Evolutionary conservation across 2,329 filamentous ascomycete genomes (phyloP).

Genomic region (Tolypocladium pustulatum): DNA sequence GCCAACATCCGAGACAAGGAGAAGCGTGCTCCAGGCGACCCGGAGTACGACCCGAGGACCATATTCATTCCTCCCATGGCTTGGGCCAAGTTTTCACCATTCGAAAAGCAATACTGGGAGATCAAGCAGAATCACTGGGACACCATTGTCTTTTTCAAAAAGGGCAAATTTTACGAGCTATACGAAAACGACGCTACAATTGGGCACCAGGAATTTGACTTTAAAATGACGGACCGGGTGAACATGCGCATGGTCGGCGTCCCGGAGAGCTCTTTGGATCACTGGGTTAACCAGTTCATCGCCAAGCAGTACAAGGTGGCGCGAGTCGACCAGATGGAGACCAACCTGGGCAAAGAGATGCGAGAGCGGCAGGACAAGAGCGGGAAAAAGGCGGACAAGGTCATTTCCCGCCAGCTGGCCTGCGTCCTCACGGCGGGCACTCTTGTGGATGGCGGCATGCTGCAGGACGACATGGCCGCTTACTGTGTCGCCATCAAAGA

Average conservation of each 20-base stretch:
- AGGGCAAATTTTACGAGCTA: constrained; percentile 97
- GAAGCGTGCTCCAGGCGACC: constrained; percentile 63
- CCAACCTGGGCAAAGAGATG: constrained; percentile 94
- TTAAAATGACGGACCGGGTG: constrained; percentile 94
- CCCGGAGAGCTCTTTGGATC: constrained; percentile 86
- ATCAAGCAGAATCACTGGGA: constrained; percentile 98
- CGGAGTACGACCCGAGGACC: constrained; percentile 84
- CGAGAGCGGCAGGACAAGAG: constrained; percentile 67
- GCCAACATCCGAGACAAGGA: constrained; percentile 80
- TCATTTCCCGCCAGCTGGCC: constrained; percentile 83
- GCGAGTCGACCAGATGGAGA: constrained; percentile 92
- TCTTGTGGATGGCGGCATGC: constrained; percentile 89
- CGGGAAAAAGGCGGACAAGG: constrained; percentile 74
- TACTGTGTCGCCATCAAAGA: constrained; percentile 96
- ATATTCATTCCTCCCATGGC: constrained; percentile 79
- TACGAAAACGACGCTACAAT: constrained; percentile 97
- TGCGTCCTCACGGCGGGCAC: constrained; percentile 89
- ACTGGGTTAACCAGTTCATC: constrained; percentile 97
- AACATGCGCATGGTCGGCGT: constrained; percentile 99
- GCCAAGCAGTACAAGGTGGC: constrained; percentile 98
- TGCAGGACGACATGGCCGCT: constrained; percentile 95
- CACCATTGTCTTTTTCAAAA: constrained; percentile 98
- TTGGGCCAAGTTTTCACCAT: constrained; percentile 77
- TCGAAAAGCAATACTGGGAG: constrained; percentile 98
- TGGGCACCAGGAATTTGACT: constrained; percentile 90